Evolutionary conservation across 139 green algal species (phyloP), one percentile per base, ranked within the genome.

Genomic region (Chlorella ohadii): DNA sequence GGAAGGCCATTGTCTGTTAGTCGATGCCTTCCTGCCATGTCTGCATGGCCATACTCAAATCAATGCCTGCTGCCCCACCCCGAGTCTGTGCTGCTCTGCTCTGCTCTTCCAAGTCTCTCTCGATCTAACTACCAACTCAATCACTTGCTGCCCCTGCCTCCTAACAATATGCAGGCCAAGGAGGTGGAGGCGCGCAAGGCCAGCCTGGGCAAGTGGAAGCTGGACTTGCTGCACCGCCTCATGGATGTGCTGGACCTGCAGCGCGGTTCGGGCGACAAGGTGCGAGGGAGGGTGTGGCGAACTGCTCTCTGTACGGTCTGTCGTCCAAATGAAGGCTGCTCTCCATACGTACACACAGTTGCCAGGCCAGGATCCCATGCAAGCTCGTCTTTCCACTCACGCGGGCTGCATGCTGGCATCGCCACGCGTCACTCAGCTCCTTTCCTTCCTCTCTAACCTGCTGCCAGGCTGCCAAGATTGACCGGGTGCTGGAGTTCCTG

Each of bases 171-270:
- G 68, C 65, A 94, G 87, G 89, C 89, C 16, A 90, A 91, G 70
- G 90, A 95, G 84, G 38, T 90, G 41, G 88, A 88, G 66, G 90
- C 88, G 59, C 34, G 77, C 4, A 70, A 65, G 23, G 87, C 91
- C 4, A 85, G 72, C 71, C 84, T 97, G 75, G 55, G 39, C 41
- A 91, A 89, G 63, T 93, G 79, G 88, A 92, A 89, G 78, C 36
- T 89, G 85, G 66, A 86, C 17, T 73, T 93, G 79, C 59, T 94
- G 71, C 84, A 92, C 76, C 25, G 84, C 33, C 72, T 93, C 31
- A 74, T 95, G 34, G 93, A 97, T 70, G 28, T 84, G 6, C 89
- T 96, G 57, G 92, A 96, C 80, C 72, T 96, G 44, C 84, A 89
- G 4, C 78, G 89, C 3, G 89, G 87, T n/a, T 75, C 28, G 2